phyloP scores from a whole-genome alignment of 441 rosid genomes.

The Erysimum pusillum region DNA sequence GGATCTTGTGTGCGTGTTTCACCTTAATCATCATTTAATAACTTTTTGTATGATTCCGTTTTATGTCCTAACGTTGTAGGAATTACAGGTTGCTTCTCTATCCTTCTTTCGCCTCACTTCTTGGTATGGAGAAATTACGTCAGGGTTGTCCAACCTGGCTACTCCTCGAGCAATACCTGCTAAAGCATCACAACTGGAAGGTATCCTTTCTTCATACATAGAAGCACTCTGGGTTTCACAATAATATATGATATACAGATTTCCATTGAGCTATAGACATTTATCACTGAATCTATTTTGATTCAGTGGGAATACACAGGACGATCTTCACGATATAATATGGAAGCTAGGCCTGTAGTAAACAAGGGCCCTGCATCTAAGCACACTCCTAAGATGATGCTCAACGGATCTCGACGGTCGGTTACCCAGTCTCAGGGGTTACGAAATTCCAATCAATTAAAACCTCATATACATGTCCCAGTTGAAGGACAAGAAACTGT shows the following conservation, averaged over 20 bases:
- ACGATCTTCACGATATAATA: slow-evolving; percentile 68
- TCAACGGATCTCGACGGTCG: slow-evolving; percentile 87
- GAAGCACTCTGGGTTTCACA: slow-evolving; percentile 31
- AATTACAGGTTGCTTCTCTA: slow-evolving; percentile 82
- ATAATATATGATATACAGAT: slow-evolving; percentile 15
- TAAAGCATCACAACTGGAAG: slow-evolving; percentile 91
- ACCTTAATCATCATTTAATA: slow-evolving; percentile 38
- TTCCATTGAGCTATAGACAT: slow-evolving; percentile 19
- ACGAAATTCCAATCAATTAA: slow-evolving; percentile 66
- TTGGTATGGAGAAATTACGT: slow-evolving; percentile 95
- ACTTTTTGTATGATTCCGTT: slow-evolving; percentile 23
- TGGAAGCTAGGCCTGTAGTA: slow-evolving; percentile 58
- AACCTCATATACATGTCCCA: slow-evolving; percentile 60
- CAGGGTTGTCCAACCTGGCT: slow-evolving; percentile 95
- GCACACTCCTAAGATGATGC: slow-evolving; percentile 76
- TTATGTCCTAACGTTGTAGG: slow-evolving; percentile 42
- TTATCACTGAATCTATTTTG: slow-evolving; percentile 53
- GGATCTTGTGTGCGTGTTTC: slow-evolving; percentile 91
- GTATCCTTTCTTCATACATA: slow-evolving; percentile 49
- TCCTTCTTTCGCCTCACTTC: slow-evolving; percentile 90
- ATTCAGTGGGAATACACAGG: slow-evolving; percentile 93
- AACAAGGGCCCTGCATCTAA: slow-evolving; percentile 64
- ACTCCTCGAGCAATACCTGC: slow-evolving; percentile 92
- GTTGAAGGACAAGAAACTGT: slow-evolving; percentile 54
- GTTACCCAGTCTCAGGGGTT: slow-evolving; percentile 80